These are phyloP conservation scores for Ophiorrhiza pumila DNA, from an alignment of 257 asterid species.

Conservation along the genomic window DNA sequence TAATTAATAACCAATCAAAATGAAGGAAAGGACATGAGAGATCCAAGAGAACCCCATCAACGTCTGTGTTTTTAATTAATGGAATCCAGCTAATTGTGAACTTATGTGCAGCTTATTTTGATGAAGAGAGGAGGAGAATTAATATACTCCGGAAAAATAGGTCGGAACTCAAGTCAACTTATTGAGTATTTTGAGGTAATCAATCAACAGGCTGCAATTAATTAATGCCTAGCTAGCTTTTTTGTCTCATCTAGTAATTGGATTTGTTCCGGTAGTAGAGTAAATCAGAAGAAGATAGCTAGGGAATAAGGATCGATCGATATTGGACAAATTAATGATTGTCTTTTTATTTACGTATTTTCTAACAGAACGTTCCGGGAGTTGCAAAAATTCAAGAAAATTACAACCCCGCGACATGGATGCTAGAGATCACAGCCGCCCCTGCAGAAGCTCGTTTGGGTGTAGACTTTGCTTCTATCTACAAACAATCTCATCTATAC, in stretches of 20 bases:
- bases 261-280: too few relatives aligned
- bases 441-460: constrained; percentile 8
- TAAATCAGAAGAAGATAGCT: too few relatives aligned
- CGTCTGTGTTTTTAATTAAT: too few relatives aligned
- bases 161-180: constrained; percentile 11
- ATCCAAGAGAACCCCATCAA: too few relatives aligned
- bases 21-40: too few relatives aligned
- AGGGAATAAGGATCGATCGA: too few relatives aligned
- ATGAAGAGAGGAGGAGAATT: constrained; percentile 15
- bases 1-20: too few relatives aligned
- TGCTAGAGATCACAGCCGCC: constrained; percentile 13
- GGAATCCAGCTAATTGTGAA: too few relatives aligned
- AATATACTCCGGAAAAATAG: constrained; percentile 17
- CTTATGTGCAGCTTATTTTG: constrained; percentile 17
- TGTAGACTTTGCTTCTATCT: constrained; percentile 15
- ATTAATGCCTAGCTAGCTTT: too few relatives aligned
- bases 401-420: constrained; percentile 27
- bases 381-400: constrained; percentile 16
- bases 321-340: too few relatives aligned
- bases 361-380: constrained; percentile 12
- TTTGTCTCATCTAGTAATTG: too few relatives aligned
- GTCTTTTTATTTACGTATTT: too few relatives aligned
- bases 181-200: constrained; percentile 25
- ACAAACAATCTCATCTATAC: constrained; percentile 2
- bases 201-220: background rate